Evolutionary conservation across 495 filamentous ascomycete genomes (phyloP), one percentile per base, ranked within the genome.

Genomic region (Aspergillus mulundensis): DNA sequence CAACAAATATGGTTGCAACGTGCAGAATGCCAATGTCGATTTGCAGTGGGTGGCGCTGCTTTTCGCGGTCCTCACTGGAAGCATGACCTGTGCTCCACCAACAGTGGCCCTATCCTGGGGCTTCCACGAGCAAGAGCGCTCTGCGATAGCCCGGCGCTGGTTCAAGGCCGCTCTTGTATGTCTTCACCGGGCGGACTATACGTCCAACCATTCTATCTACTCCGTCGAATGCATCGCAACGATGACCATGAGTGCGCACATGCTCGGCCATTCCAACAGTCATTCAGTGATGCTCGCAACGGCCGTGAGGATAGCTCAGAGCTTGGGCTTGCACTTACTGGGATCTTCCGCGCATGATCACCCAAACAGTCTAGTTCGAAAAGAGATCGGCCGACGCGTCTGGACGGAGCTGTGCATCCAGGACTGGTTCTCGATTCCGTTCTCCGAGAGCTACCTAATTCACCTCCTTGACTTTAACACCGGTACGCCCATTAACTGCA

Each of bases 381-480:
- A 67, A 38, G 77, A 80, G 59, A 65, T 74, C 0, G 74, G 75
- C 7, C 60, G 70, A 32, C 61, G 77, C 5, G 59, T 77, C 0
- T 80, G 77, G 77, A 73, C 63, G 40, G 70, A 77, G 50, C 65
- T 80, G 50, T 61, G 66, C 28, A 75, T 71, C 16, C 77, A 78
- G 50, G 77, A 80, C 53, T 75, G 74, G 61, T 77, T 80, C 45
- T 74, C 73, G 14, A 73, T 78, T 2, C 73, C 76, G 5, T 78
- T 78, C 48, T 71, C 72, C 15, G 75, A 78, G 38, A 70, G 67
- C 28, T 80, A 80, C 58, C 68, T 67, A 32, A 68, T 80, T 23
- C 72, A 74, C 7, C 69, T 64, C 0, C 62, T 70, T 48, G 72
- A 76, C 21, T 78, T 67, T 40, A 70, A 68, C 0, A 75, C 75